These are phyloP conservation scores for Gossypium schwendimanii DNA, from an alignment of 441 rosid species.

Conservation along the genomic window DNA sequence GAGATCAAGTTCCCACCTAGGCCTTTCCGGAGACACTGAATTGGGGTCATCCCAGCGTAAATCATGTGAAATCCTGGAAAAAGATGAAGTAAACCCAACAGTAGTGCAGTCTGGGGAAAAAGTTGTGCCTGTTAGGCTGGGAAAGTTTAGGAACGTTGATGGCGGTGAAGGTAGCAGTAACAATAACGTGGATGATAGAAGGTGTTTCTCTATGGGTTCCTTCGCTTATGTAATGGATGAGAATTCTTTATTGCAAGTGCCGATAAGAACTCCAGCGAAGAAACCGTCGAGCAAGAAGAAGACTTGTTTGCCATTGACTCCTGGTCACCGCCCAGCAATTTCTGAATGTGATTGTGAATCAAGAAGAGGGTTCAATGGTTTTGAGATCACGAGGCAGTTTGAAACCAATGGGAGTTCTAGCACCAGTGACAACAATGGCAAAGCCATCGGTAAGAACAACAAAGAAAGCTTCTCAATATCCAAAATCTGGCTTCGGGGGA, in stretches of 20 bases:
- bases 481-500: conserved; percentile 70
- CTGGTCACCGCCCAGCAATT: conserved; percentile 62
- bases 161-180: conserved; percentile 42
- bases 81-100: conserved; percentile 26
- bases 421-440: conserved; percentile 16
- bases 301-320: conserved; percentile 38
- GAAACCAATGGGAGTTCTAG: conserved; percentile 20
- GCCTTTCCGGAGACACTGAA: conserved; percentile 30
- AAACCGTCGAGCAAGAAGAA: conserved; percentile 57
- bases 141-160: conserved; percentile 68
- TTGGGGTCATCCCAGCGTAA: conserved; percentile 39
- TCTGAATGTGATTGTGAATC: conserved; percentile 74
- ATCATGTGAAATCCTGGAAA: conserved; percentile 25
- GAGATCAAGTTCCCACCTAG: conserved; percentile 36
- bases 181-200: conserved; percentile 46
- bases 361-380: conserved; percentile 44
- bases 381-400: conserved; percentile 28
- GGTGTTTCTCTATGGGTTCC: conserved; percentile 91
- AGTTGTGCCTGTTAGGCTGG: conserved; percentile 71
- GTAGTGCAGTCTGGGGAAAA: conserved; percentile 36
- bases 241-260: conserved; percentile 58
- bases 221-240: conserved; percentile 87
- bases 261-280: conserved; percentile 53
- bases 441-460: conserved; percentile 25
- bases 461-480: conserved; percentile 83